Evolutionary conservation across 331 rosid species (phyloP), one percentile per base, ranked within the genome.

Genomic region (Acacia concinna): DNA sequence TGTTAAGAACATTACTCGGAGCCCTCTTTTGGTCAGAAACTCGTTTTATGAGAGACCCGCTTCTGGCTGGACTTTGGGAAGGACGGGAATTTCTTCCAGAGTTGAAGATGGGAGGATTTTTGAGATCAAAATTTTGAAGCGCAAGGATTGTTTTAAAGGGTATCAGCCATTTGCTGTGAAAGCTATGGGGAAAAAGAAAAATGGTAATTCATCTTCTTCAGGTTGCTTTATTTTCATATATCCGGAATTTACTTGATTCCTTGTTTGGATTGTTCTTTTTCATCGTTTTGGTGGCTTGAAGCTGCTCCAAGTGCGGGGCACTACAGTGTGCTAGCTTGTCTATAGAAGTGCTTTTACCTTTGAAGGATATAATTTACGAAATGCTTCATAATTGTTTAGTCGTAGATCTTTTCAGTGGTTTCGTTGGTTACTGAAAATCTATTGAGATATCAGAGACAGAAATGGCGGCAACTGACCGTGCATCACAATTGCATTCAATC

Each of bases 121-220:
- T 68, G 91, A 91, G 89, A 85, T 86, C 78, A 81, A 89, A 30
- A 78, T 81, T 41, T 81, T 64, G 67, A 85, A 86, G 85, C 83
- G 82, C 72, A 85, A 83, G 67, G 25, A 67, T 34, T 83, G 60
- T 79, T 65, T 67, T 52, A 44, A 81, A 57, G 80, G 85, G 60
- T 77, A 75, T 84, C 82, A 83, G 40, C 77, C 90, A 27, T 76
- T 66, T 40, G 74, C 81, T 49, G 86, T 93, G 71, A 75, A 78
- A 76, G 96, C 98, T 71, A 68, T 70, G 52, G 92, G 93, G 65
- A 95, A 93, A 79, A 95, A 93, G 76, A 90, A 91, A 77, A 75
- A 81, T 28, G 92, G 80, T 75, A 84, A 84, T 81, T 86, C 89
- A 5, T 87, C 98, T 0, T 87, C 95, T 78, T 88, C 97, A 65